Evolutionary conservation across 768 basidiomycete genomes (phyloP).

Genomic region (Plicaturopsis crispa): DNA sequence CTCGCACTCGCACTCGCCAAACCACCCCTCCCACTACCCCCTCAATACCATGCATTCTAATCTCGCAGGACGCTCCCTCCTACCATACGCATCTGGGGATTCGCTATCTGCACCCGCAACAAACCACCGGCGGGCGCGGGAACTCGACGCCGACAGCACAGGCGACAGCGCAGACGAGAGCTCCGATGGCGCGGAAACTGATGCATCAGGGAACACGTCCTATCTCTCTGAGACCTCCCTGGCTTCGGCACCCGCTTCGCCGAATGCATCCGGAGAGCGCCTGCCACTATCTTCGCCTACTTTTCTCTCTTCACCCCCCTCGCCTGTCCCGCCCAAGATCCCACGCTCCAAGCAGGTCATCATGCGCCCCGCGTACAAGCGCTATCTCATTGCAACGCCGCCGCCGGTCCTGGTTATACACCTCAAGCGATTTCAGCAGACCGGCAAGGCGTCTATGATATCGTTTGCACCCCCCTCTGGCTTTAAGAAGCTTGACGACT

Average conservation of each 20-base stretch:
- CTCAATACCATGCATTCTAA: neutral
- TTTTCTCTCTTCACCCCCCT: conserved; percentile 1
- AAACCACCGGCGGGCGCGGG: conserved; percentile 13
- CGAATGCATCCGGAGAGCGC: conserved; percentile 22
- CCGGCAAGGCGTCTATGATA: conserved; percentile 51
- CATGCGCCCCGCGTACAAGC: conserved; percentile 83
- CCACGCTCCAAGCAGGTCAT: conserved; percentile 46
- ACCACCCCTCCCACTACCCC: too few species aligned
- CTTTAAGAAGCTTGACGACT: conserved; percentile 90
- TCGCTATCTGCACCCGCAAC: conserved; percentile 22
- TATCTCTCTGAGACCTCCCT: conserved; percentile 12
- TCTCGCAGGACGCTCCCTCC: conserved; percentile 2
- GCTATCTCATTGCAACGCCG: conserved; percentile 81
- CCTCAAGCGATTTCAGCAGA: conserved; percentile 91
- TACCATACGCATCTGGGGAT: conserved; percentile 9
- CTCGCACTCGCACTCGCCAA: too few species aligned
- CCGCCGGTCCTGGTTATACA: conserved; percentile 90
- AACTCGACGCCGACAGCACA: conserved; percentile 16
- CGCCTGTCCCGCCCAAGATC: conserved; percentile 4
- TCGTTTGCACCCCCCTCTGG: conserved; percentile 54
- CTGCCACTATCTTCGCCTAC: conserved; percentile 1
- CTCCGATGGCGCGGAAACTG: conserved; percentile 24
- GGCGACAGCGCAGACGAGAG: conserved; percentile 21
- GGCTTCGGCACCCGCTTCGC: conserved; percentile 21
- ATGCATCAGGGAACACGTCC: conserved; percentile 19